Evolutionary conservation across 2,329 filamentous ascomycete genomes (phyloP).

Genomic region (Thelonectria rubi): DNA sequence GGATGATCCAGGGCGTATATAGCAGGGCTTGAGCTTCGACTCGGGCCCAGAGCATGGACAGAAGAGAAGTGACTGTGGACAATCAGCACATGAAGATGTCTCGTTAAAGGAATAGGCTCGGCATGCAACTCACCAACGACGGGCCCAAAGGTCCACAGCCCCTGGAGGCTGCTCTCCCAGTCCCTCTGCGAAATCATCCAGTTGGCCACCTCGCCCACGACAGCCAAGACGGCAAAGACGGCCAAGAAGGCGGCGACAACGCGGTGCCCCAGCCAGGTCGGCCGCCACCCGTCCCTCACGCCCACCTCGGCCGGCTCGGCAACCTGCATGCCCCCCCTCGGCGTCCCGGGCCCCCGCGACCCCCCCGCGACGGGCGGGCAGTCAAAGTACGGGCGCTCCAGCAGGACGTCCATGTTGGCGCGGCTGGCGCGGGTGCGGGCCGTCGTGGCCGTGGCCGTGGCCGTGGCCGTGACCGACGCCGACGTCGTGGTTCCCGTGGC

Average conservation of each 20-base stretch:
- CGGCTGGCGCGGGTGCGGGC: conserved; percentile 16
- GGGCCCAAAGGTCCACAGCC: conserved; percentile 43
- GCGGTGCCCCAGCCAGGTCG: conserved; percentile 37
- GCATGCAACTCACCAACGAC: conserved; percentile 38
- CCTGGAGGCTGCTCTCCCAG: conserved; percentile 30
- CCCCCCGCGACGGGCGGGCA: conserved; percentile 32
- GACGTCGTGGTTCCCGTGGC: conserved; percentile 15
- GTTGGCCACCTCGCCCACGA: conserved; percentile 38
- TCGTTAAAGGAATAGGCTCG: conserved; percentile 8
- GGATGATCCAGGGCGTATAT: conserved; percentile 44
- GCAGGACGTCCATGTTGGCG: conserved; percentile 32
- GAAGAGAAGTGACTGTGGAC: conserved; percentile 36
- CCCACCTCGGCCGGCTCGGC: conserved; percentile 33
- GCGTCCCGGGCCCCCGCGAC: conserved; percentile 25
- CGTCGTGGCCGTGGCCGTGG: not conserved
- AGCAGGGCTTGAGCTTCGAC: conserved; percentile 43
- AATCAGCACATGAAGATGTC: not conserved
- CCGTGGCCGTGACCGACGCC: not conserved
- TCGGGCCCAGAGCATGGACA: conserved; percentile 40
- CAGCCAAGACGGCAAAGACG: conserved; percentile 32
- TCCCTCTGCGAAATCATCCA: conserved; percentile 36
- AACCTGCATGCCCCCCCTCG: conserved; percentile 18
- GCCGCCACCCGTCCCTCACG: conserved; percentile 40
- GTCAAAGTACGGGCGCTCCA: conserved; percentile 41
- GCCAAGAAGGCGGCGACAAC: conserved; percentile 35